These are phyloP conservation scores for Clavispora vitiphila DNA, from an alignment of 805 yeast species.

Conservation along the genomic window DNA sequence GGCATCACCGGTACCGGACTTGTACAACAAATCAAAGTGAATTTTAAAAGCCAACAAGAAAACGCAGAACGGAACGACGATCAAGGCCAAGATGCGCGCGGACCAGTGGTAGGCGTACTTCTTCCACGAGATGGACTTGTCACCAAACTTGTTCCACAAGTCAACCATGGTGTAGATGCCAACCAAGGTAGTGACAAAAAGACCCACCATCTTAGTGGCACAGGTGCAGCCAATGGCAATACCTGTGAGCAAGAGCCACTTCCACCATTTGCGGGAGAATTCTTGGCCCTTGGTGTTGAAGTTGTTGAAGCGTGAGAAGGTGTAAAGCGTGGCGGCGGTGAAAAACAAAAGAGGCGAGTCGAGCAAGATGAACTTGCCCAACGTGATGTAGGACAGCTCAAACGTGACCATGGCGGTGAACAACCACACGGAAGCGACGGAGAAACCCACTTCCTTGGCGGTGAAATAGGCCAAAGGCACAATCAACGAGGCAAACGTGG, in stretches of 20 bases:
- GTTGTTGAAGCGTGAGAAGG: constrained; percentile 68
- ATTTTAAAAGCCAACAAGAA: constrained; percentile 66
- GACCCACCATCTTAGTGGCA: constrained; percentile 95
- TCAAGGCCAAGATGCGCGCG: constrained; percentile 59
- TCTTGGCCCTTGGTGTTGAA: constrained; percentile 40
- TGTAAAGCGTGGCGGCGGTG: constrained; percentile 75
- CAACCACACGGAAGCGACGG: constrained; percentile 68
- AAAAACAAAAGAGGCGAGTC: constrained; percentile 90
- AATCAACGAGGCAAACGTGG: constrained; percentile 74
- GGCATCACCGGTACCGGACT: constrained; percentile 78
- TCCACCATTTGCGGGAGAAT: constrained; percentile 85
- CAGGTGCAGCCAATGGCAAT: constrained; percentile 82
- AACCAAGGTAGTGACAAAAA: constrained; percentile 79
- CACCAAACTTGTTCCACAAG: constrained; percentile 80
- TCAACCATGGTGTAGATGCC: constrained; percentile 89
- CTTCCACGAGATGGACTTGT: constrained; percentile 46
- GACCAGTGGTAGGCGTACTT: constrained; percentile 59
- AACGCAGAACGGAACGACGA: constrained; percentile 57
- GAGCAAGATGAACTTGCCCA: constrained; percentile 83
- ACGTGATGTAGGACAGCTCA: constrained; percentile 78
- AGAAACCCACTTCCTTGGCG: constrained; percentile 68
- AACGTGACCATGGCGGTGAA: constrained; percentile 74
- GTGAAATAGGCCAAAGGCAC: constrained; percentile 87
- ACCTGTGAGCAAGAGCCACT: constrained; percentile 84
- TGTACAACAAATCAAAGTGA: constrained; percentile 68